Base-by-base conservation (phyloP, 371 early-diverging fungal species). In the Nematocida sp. region DNA sequence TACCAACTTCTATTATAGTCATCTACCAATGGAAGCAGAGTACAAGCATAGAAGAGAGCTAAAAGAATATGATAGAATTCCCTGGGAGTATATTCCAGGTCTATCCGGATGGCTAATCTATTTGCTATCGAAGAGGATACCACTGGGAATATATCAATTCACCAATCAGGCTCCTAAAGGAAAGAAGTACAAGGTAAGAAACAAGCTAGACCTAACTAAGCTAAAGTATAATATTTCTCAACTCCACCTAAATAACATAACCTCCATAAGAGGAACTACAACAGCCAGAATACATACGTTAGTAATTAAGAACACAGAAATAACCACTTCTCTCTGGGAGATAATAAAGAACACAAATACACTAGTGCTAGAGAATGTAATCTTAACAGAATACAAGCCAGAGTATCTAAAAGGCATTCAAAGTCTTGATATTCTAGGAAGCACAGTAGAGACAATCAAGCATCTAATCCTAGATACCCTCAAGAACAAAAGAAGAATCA, bases 71-170 rank as follows among this genome's bases (percentile, higher is more conserved):
- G 13, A 17, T 25, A 37, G 31, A 27, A 3, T 60, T 25, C 15
- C 13, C 7, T 67, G 67, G 67, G 11, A 67, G 23, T n/a, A 60
- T 5, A 35, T 67, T 5, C 47, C 41, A 31, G 67, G 67, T 21
- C 34, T 67, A 31, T 55, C 58, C 21, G 67, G 67, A 15, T 70
- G 74, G 74, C 46, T 70, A 21, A 32, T 48, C 4, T 70, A 70
- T 47, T 60, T 46, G 38, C 7, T 70, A 21, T 70, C 74, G 11
- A 54, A 57, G 25, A 60, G 60, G 29, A n/a, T 70, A 15, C 37
- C 74, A 31, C 15, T 60, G 27, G 61, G 51, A 31, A 49, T 46
- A 4, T 70, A 61, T 31, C 74, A 58, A 17, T 23, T 61, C 2
- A 31, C 25, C 17, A 46, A 17, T 17, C 19, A 13, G 7, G 29